Evolutionary conservation across 768 basidiomycete genomes (phyloP), one percentile per base, ranked within the genome.

Genomic region (Phlebiopsis flavidoalba): DNA sequence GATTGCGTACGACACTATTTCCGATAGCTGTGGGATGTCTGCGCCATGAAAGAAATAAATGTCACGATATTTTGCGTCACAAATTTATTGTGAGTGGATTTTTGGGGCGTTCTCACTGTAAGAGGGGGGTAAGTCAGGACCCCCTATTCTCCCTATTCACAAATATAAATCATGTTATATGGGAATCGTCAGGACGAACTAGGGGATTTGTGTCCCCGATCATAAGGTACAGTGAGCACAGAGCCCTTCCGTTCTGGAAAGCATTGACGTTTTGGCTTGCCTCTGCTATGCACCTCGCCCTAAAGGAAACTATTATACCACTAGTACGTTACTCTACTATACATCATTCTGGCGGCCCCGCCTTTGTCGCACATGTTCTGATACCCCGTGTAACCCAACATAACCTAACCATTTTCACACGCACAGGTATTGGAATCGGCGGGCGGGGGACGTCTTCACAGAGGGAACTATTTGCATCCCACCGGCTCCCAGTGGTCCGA

Each of bases 341-440:
- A 15, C 48, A 6, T 49, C 48, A 19, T 26, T 49, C 14, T 21
- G 48, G 14, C 21, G 48, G 12, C 11, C 47, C 48, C 12, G 48
- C 21, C 24, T 21, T 49, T 49, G 48, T 3, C 19, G 19, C 15
- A 15, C 21, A 15, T 49, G 24, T 21, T 49, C 26, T 49, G 3
- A n/a, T 21, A 24, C 48, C 1, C n/a, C 19, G 15, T 15, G 12
- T 19, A 3, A 24, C 3, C 35, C n/a, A 35, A 10, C 31, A 17
- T 50, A 59, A 48, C 64, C 74, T 66, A 49, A 68, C 63, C 49
- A 65, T 60, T n/a, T n/a, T 59, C 53, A 19, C 46, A 45, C 48
- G 66, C 65, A 73, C 76, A 81, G 79, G 75, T 79, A 37, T 72
- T 76, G 40, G 79, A 80, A 70, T 74, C 78, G 58, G 65, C 77